phyloP scores from a whole-genome alignment of 345 rosid species.

The Brassica juncea region DNA sequence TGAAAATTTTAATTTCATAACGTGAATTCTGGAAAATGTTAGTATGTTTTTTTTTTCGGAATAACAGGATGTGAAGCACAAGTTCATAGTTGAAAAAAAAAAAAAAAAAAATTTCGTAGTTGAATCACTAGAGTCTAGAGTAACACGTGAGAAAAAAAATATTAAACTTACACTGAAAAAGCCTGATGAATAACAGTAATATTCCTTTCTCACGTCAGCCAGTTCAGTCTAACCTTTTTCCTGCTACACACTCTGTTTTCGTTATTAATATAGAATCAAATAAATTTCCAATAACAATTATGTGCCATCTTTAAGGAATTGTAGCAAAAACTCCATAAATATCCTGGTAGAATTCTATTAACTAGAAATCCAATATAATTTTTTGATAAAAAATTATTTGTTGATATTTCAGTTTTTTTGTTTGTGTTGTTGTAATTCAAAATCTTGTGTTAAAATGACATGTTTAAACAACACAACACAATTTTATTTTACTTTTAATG shows the following conservation, averaged over 20 bases:
- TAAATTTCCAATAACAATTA: neutral
- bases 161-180: constrained; percentile 1
- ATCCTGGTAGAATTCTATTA: too few species aligned
- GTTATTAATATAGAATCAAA: neutral
- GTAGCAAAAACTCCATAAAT: neutral
- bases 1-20: neutral
- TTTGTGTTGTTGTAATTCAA: neutral
- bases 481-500: neutral
- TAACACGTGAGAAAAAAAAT: neutral
- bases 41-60: neutral
- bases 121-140: neutral
- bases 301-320: neutral
- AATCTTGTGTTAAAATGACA: neutral
- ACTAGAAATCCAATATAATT: neutral
- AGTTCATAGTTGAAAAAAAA: neutral
- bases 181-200: constrained; percentile 15
- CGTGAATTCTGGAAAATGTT: neutral
- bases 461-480: neutral
- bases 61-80: constrained; percentile 7
- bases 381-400: too few species aligned
- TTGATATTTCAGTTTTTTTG: neutral
- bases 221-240: neutral
- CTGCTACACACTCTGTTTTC: neutral
- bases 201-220: constrained; percentile 16
- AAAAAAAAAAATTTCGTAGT: neutral